Evolutionary conservation across 2,329 filamentous ascomycete genomes (phyloP).

Genomic region (Neonectria neomacrospora): DNA sequence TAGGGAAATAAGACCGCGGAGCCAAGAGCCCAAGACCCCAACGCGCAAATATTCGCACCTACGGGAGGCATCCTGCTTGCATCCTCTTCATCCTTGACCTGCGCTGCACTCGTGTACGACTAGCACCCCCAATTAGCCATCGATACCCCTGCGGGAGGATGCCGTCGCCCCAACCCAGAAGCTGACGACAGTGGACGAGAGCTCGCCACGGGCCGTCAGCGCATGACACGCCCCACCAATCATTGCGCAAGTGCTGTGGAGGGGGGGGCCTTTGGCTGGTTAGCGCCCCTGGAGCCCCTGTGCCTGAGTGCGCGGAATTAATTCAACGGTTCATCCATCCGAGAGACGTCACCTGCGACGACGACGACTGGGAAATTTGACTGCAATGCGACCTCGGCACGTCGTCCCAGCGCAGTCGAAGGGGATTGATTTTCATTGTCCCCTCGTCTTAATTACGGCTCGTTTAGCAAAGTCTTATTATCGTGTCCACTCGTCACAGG

Average conservation of each 20-base stretch:
- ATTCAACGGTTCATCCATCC: not conserved
- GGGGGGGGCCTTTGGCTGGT: conserved; percentile 1
- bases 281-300: conserved; percentile 15
- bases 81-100: not conserved
- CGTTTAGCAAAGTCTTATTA: not conserved
- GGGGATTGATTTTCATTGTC: not conserved
- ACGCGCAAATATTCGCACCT: not conserved
- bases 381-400: not conserved
- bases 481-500: not conserved
- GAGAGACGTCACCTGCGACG: not conserved
- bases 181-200: conserved; percentile 16
- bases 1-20: conserved; percentile 15
- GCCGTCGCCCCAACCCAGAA: not conserved
- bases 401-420: not conserved
- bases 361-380: conserved; percentile 4
- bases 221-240: conserved; percentile 23
- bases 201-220: conserved; percentile 23
- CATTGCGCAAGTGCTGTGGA: conserved; percentile 11
- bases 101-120: not conserved
- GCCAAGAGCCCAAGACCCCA: conserved; percentile 2
- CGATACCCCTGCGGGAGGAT: conserved; percentile 7
- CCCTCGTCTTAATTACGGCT: not conserved
- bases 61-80: not conserved
- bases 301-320: conserved; percentile 15
- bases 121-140: conserved; percentile 1